Base-by-base conservation (phyloP, 73 alveolate genomes). In the Stentor roeselii region DNA sequence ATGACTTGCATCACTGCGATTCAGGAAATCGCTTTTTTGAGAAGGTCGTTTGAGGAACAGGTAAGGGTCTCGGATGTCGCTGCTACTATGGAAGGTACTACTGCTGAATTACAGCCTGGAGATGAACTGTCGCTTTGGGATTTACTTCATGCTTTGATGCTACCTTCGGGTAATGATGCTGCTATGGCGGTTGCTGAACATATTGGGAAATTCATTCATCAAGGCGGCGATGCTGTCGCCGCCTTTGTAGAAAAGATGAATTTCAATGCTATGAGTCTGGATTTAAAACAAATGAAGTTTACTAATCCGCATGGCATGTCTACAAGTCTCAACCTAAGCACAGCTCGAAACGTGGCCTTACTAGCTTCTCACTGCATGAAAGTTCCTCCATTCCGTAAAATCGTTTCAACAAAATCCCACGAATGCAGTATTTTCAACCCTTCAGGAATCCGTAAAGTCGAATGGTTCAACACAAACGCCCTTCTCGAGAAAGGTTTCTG, bases 121-220 rank as follows among this genome's bases (percentile, higher is more conserved):
- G 92, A 89, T 86, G 37, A 80, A 14, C 61, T 86, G 59, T 67
- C 90, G 3, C 61, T 84, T 2, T 80, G 90, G 87, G 83, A 89
- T 41, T 41, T 89, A 3, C 80, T 89, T 15, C 87, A 82, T 83
- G 95, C 90, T 14, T 42, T 89, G 75, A 89, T 89, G 95, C 82
- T 89, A 36, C 95, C 95, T 1, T 78, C 90, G 42, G 95, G 95
- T 6, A 89, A 89, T 38, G 95, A 89, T 82, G 95, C 95, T 35
- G 90, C 92, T 27, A 60, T 87, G 27, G 88, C 86, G 32, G 60
- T 86, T 37, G 40, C 86, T 15, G 61, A 36, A 37, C 60, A 58
- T 60, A n/a, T 82, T 15, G 88, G 86, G n/a, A 58, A 58, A 15
- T 58, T 58, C 14, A 15, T 58, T 15, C 27, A 15, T 14, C 59